Percentiles rank a stretch among this genome's conserved stretches.
Evolutionary conservation across 2,329 filamentous ascomycete species (phyloP).

Genomic region (Colletotrichum coccodes): DNA sequence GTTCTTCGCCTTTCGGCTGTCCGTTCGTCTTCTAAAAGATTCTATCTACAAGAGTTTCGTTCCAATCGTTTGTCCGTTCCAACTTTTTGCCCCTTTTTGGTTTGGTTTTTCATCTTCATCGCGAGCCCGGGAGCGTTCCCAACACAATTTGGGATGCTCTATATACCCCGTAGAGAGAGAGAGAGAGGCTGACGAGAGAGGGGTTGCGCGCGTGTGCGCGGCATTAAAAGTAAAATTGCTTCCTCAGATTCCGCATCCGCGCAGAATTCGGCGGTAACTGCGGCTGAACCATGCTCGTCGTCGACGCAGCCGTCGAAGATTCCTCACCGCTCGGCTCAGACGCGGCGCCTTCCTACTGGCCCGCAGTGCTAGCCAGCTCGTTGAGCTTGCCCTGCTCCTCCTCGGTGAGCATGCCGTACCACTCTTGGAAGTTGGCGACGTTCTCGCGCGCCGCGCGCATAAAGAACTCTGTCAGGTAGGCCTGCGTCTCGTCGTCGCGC

Average conservation of each 20-base stretch:
- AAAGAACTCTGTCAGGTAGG: conserved; percentile 87
- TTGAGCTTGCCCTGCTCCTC: conserved; percentile 67
- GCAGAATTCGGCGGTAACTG: conserved; percentile 21
- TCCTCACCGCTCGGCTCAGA: conserved; percentile 1
- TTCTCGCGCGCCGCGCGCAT: conserved; percentile 66
- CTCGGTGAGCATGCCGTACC: conserved; percentile 65
- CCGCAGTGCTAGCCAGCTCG: conserved; percentile 55
- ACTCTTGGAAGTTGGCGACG: conserved; percentile 64
- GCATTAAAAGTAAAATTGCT: conserved; percentile 24
- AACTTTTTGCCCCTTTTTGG: background rate
- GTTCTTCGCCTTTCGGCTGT: background rate
- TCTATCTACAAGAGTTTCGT: background rate
- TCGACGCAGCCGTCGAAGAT: background rate
- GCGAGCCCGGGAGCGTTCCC: background rate
- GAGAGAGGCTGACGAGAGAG: background rate
- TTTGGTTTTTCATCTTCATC: background rate
- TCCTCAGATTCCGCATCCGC: conserved; percentile 27
- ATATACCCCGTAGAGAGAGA: background rate
- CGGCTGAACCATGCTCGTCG: conserved; percentile 17
- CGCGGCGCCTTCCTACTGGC: conserved; percentile 35
- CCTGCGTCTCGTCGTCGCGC: conserved; percentile 90
- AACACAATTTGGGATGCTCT: background rate
- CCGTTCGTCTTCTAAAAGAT: background rate
- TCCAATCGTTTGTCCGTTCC: background rate
- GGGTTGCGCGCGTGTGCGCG: background rate